phyloP scores from a whole-genome alignment of 2,329 filamentous ascomycete genomes.

The Botrytis paeoniae region DNA sequence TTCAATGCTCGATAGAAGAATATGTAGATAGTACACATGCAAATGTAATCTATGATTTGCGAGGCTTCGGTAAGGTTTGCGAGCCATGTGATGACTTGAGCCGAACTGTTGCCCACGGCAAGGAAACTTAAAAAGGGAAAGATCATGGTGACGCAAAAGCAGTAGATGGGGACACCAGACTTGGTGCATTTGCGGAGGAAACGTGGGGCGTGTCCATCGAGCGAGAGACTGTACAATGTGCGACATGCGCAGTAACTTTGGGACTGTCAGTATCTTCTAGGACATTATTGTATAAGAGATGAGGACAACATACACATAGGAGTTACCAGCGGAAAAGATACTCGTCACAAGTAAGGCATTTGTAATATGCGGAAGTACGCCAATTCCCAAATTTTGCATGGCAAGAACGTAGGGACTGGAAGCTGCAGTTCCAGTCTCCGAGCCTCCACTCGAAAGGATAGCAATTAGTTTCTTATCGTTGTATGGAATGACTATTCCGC shows the following conservation, averaged over 20 bases:
- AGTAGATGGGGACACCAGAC: conserved; percentile 58
- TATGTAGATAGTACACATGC: conserved; percentile 67
- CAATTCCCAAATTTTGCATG: conserved; percentile 65
- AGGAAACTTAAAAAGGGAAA: conserved; percentile 72
- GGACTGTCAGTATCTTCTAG: neutral
- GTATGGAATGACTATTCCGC: conserved; percentile 65
- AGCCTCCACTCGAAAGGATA: conserved; percentile 39
- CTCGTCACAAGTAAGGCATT: conserved; percentile 63
- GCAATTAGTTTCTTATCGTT: conserved; percentile 55
- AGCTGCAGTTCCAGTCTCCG: conserved; percentile 44
- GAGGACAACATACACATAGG: conserved; percentile 44
- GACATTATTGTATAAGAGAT: neutral
- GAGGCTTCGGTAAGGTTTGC: conserved; percentile 64
- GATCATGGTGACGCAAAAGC: conserved; percentile 61
- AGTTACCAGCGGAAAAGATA: conserved; percentile 60
- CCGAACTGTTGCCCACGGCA: conserved; percentile 51
- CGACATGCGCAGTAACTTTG: conserved; percentile 60
- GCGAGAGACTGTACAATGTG: conserved; percentile 65
- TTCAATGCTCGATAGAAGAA: conserved; percentile 66
- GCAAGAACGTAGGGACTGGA: conserved; percentile 51
- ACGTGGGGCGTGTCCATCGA: conserved; percentile 62
- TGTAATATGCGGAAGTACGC: conserved; percentile 63
- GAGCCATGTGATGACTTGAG: conserved; percentile 42
- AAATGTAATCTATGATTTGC: conserved; percentile 68
- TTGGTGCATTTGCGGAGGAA: conserved; percentile 60